Percentiles rank a stretch among this genome's conserved stretches.
phyloP scores from a whole-genome alignment of 768 basidiomycete genomes.

The Suillus subalutaceus region DNA sequence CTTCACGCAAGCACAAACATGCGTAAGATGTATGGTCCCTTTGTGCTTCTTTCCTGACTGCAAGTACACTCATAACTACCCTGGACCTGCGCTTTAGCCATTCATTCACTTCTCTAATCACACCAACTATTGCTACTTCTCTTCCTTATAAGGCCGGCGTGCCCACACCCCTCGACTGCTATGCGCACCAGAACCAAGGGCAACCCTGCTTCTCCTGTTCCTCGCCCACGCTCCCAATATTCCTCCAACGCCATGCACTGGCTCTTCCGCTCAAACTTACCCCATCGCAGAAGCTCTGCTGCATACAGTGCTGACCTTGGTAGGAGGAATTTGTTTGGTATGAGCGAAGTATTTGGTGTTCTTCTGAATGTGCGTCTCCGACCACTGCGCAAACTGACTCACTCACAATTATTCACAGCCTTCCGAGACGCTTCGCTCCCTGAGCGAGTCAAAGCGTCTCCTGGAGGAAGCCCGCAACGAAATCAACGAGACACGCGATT shows the following conservation, averaged over 20 bases:
- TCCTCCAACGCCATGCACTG: conserved; percentile 56
- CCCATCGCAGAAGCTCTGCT: conserved; percentile 59
- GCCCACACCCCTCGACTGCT: conserved; percentile 10
- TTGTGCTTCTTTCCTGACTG: conserved; percentile 20
- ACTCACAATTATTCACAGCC: conserved; percentile 48
- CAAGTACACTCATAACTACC: conserved; percentile 19
- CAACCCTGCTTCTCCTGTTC: conserved; percentile 23
- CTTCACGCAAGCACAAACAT: conserved; percentile 23
- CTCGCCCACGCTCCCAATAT: conserved; percentile 31
- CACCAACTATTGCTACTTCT: conserved; percentile 15
- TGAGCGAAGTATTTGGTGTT: conserved; percentile 78
- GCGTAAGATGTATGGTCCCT: conserved; percentile 27
- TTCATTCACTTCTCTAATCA: conserved; percentile 10
- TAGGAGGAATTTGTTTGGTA: conserved; percentile 76
- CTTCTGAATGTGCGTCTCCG: conserved; percentile 63
- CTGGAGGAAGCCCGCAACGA: conserved; percentile 80
- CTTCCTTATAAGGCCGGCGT: conserved; percentile 17
- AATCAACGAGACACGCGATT: conserved; percentile 68
- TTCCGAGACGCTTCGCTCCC: conserved; percentile 74
- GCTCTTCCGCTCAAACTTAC: conserved; percentile 77
- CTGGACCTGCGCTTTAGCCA: conserved; percentile 10
- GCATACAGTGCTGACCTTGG: conserved; percentile 61
- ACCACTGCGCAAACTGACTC: conserved; percentile 15
- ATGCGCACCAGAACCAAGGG: conserved; percentile 32
- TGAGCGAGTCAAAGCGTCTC: conserved; percentile 75